These are phyloP conservation scores for Bruguiera parviflora DNA, from an alignment of 345 rosid genomes.

Conservation along the genomic window DNA sequence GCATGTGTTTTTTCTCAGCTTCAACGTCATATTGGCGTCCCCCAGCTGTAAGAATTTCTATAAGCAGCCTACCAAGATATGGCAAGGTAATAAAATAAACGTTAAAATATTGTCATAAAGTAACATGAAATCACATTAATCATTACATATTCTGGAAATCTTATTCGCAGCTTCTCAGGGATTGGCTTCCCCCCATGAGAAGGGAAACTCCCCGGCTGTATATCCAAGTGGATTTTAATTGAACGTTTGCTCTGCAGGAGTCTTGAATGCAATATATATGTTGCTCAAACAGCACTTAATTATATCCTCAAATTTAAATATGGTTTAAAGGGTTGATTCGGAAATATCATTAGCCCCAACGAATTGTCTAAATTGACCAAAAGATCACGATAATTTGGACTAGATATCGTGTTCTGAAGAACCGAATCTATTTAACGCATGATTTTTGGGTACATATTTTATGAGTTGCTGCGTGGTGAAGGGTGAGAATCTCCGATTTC, in stretches of 20 bases:
- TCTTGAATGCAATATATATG: neutral
- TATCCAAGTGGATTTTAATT: constrained; percentile 6
- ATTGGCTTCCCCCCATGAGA: constrained; percentile 13
- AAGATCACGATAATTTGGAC: constrained; percentile 22
- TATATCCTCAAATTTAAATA: neutral
- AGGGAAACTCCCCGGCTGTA: constrained; percentile 13
- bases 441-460: constrained; percentile 55
- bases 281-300: neutral
- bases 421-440: constrained; percentile 49
- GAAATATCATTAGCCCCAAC: constrained; percentile 1
- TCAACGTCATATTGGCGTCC: neutral
- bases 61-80: neutral
- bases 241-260: neutral
- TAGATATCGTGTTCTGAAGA: constrained; percentile 20
- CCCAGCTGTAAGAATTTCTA: constrained; percentile 29
- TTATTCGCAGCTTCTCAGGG: constrained; percentile 29
- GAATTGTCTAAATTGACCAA: neutral
- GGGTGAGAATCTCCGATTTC: constrained; percentile 42
- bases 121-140: constrained; percentile 20
- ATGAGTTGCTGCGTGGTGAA: constrained; percentile 54
- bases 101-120: constrained; percentile 9
- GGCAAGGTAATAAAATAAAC: neutral
- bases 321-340: too few relatives aligned
- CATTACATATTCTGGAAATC: constrained; percentile 44
- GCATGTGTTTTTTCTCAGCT: neutral